phyloP scores from a whole-genome alignment of 257 asterid genomes.

The Rehmannia glutinosa region DNA sequence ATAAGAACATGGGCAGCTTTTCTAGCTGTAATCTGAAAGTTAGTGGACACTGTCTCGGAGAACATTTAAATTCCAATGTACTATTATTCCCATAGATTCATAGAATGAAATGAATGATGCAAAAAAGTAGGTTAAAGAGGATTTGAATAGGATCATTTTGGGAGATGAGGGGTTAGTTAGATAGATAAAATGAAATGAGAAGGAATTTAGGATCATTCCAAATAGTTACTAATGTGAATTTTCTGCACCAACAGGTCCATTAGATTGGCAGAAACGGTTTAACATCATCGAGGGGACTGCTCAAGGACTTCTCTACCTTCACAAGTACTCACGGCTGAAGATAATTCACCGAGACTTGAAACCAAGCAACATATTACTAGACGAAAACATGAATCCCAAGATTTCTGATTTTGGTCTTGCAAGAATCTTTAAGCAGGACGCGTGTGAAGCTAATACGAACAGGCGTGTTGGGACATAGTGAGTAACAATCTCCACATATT shows the following conservation, averaged over 20 bases:
- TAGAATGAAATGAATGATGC: too few relatives aligned
- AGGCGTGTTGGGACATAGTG: slow-evolving; percentile 59
- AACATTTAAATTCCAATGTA: too few relatives aligned
- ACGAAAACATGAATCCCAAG: slow-evolving; percentile 57
- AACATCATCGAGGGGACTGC: slow-evolving; percentile 43
- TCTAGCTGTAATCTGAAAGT: too few relatives aligned
- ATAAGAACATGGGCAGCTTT: too few relatives aligned
- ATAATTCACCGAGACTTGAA: slow-evolving; percentile 61
- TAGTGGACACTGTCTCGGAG: too few relatives aligned
- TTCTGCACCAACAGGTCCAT: slow-evolving; percentile 19
- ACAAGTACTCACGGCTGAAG: slow-evolving; percentile 50
- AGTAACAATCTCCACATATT: slow-evolving; percentile 8
- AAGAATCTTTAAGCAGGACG: slow-evolving; percentile 43
- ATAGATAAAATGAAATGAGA: neutral
- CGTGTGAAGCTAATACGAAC: slow-evolving; percentile 41
- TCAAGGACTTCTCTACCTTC: slow-evolving; percentile 63
- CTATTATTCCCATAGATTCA: too few relatives aligned
- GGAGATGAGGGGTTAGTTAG: neutral
- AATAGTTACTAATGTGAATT: neutral
- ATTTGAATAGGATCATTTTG: too few relatives aligned
- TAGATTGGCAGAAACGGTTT: slow-evolving; percentile 34
- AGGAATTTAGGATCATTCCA: neutral
- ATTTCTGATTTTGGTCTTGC: slow-evolving; percentile 72
- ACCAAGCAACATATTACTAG: slow-evolving; percentile 53
- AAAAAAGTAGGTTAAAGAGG: too few relatives aligned